Base-by-base conservation (phyloP, 257 asterid species). In the Solanum chmielewskii region DNA sequence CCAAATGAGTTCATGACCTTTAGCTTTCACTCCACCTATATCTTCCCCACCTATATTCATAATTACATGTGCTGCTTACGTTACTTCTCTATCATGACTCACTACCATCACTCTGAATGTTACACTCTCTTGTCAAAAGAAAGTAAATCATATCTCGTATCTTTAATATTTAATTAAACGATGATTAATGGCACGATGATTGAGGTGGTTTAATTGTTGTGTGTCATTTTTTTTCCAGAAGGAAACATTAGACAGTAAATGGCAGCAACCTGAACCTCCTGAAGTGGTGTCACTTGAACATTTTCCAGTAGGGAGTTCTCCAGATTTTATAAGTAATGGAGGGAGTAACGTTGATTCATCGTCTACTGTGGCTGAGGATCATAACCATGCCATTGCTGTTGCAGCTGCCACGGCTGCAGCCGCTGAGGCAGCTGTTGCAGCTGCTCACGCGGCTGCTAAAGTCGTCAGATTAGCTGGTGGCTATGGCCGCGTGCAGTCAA, bases 381-480 rank as follows among this genome's bases (percentile, higher is more conserved):
- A 87, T 6, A 89, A 92, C 88, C 98, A 91, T 73, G 97, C 96
- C 7, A 90, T 92, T 78, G 96, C 94, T 5, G 97, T 96, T 88
- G 99, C 98, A 2, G 92, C 84, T 73, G 98, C 98, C 6, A 94
- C 99, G 25, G 98, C 99, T 5, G 98, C 97, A 1, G 99, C 99
- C 1, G 98, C 98, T 16, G 95, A 95, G 92, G 99, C 99, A 2
- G 99, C 98, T 1, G 93, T 91, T 39, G 97, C 93, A 6, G 98
- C 99, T 0, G 98, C 99, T 56, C 96, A 94, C 68, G 98, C 98
- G 0, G 98, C 99, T 2, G 99, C 98, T 3, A 94, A 93, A 64
- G 99, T 95, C 64, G 96, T 94, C 12, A 88, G 98, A 77, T 87
- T 97, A 88, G 94, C 97, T 2, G 98, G 98, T 27, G 93, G 92